These are phyloP conservation scores for Aegle marmelos DNA, from an alignment of 345 rosid genomes.

Conservation along the genomic window DNA sequence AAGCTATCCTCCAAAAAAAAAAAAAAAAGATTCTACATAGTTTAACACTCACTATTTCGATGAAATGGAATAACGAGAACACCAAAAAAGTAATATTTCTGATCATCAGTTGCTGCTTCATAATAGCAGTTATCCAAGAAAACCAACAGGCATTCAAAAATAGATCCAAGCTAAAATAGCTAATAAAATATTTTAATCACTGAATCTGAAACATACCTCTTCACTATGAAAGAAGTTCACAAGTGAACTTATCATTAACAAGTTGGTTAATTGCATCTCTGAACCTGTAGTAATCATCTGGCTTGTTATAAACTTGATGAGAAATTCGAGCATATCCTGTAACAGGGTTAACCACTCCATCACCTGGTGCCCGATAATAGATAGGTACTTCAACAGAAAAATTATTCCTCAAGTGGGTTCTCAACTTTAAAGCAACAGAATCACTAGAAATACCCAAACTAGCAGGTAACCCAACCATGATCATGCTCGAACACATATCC, in stretches of 20 bases:
- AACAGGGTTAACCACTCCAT: conserved; percentile 46
- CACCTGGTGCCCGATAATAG: conserved; percentile 51
- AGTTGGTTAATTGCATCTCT: conserved; percentile 59
- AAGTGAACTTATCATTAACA: conserved; percentile 52
- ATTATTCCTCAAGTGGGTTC: conserved; percentile 61
- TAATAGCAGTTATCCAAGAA: not conserved
- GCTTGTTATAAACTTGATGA: conserved; percentile 79
- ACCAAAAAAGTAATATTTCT: not conserved
- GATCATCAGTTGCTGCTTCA: not conserved
- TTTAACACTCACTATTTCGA: not conserved
- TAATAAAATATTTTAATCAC: not conserved
- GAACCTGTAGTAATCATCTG: conserved; percentile 69
- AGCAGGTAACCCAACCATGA: conserved; percentile 87
- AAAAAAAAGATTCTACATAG: no score
- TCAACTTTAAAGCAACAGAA: conserved; percentile 50
- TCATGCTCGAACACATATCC: conserved; percentile 80
- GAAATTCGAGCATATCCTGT: conserved; percentile 89
- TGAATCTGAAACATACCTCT: conserved; percentile 39
- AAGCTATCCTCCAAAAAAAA: no score
- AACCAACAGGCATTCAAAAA: not conserved
- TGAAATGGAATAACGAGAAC: not conserved
- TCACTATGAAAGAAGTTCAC: conserved; percentile 41
- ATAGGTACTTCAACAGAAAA: conserved; percentile 76
- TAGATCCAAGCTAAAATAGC: not conserved
- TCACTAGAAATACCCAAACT: conserved; percentile 53